These are phyloP conservation scores for Syzygium syzygioides DNA, from an alignment of 441 rosid genomes.

Conservation along the genomic window DNA sequence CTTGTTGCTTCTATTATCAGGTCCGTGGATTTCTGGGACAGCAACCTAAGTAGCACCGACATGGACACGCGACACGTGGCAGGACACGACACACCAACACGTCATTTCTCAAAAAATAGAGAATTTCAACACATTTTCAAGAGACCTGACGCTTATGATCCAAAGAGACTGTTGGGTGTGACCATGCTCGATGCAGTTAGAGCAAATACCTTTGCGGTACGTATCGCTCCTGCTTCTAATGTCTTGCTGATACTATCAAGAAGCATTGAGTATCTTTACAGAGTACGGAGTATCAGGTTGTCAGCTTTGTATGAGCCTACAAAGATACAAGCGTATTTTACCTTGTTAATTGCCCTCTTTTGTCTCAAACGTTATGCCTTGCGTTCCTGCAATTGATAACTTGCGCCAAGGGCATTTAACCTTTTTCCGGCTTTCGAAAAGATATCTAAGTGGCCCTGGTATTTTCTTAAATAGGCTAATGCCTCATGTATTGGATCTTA, in stretches of 20 bases:
- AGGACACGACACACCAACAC: no score
- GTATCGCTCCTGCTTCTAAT: neutral
- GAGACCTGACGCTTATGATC: constrained; percentile 71
- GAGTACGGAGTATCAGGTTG: neutral
- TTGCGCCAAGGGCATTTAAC: neutral
- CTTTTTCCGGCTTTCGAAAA: neutral
- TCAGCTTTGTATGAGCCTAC: neutral
- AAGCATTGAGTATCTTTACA: neutral
- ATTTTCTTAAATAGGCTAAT: neutral
- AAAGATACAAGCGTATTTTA: neutral
- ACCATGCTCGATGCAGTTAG: constrained; percentile 75
- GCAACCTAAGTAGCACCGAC: no score
- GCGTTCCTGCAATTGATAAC: neutral
- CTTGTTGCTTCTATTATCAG: constrained; percentile 14
- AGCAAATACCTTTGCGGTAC: constrained; percentile 40
- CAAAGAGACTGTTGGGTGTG: constrained; percentile 72
- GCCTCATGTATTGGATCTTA: neutral
- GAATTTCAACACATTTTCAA: no score
- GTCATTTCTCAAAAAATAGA: no score
- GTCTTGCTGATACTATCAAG: neutral
- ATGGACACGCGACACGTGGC: no score
- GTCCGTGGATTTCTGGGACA: constrained; percentile 75
- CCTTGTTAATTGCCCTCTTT: neutral
- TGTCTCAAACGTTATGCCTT: neutral
- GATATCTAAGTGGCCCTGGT: neutral